These are phyloP conservation scores for Colletotrichum nymphaeae DNA, from an alignment of 2,329 filamentous ascomycete species.

Conservation along the genomic window DNA sequence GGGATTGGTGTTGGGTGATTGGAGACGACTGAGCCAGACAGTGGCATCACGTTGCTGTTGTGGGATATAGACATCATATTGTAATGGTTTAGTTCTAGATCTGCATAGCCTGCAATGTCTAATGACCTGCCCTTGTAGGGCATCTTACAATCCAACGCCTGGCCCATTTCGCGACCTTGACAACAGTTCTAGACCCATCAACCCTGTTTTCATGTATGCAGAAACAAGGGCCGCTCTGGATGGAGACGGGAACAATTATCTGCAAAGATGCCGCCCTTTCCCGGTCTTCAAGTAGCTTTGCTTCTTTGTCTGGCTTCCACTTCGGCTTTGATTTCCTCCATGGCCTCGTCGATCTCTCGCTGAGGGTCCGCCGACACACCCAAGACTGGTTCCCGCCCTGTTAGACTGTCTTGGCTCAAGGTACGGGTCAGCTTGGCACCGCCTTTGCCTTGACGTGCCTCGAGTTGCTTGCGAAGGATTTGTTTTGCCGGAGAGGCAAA, in stretches of 20 bases:
- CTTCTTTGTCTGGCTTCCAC: constrained; percentile 62
- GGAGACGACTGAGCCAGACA: neutral
- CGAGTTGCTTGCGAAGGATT: constrained; percentile 66
- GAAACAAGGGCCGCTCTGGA: neutral
- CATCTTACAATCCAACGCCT: neutral
- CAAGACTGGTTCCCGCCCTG: constrained; percentile 71
- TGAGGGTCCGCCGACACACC: constrained; percentile 84
- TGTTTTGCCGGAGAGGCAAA: constrained; percentile 84
- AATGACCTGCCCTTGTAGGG: constrained; percentile 10
- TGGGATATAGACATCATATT: constrained; percentile 15
- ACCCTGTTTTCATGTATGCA: neutral
- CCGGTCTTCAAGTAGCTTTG: constrained; percentile 21
- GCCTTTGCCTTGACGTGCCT: constrained; percentile 64
- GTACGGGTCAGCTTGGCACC: constrained; percentile 60
- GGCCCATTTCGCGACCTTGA: neutral
- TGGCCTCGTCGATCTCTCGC: constrained; percentile 80
- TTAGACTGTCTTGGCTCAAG: constrained; percentile 68
- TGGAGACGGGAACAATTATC: neutral
- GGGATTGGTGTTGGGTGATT: neutral
- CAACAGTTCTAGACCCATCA: no score
- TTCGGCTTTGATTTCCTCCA: constrained; percentile 79
- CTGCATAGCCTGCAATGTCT: constrained; percentile 20
- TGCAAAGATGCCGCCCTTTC: neutral
- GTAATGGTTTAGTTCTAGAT: constrained; percentile 22
- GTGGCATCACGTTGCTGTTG: neutral